Evolutionary conservation across 2,329 filamentous ascomycete species (phyloP).

Genomic region (Ceratocystis papillata): DNA sequence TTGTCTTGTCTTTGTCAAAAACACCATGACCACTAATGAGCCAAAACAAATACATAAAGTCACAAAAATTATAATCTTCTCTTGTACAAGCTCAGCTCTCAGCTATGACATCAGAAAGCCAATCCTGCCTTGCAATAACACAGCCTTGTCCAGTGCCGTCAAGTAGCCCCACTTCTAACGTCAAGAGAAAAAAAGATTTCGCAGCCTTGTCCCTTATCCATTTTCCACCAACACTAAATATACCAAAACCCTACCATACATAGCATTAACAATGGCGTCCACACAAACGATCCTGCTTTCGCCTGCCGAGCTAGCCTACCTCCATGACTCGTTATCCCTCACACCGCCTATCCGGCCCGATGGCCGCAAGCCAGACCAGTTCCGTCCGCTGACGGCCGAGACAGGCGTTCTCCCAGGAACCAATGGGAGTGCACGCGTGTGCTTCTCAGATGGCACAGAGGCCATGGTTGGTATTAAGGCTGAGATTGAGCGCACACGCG

Average conservation of each 20-base stretch:
- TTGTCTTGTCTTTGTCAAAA: neutral
- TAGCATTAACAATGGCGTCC: slow-evolving; percentile 41
- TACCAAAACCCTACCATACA: neutral
- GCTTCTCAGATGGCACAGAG: slow-evolving; percentile 90
- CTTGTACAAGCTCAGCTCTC: slow-evolving; percentile 1
- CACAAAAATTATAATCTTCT: neutral
- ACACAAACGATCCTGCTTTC: slow-evolving; percentile 68
- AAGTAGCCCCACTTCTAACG: slow-evolving; percentile 17
- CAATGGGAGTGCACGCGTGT: slow-evolving; percentile 86
- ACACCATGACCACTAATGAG: neutral
- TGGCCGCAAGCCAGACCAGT: slow-evolving; percentile 69
- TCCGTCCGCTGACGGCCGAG: slow-evolving; percentile 83
- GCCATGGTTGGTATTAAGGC: slow-evolving; percentile 93
- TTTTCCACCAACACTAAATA: neutral
- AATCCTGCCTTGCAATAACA: neutral
- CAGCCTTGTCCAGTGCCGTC: slow-evolving; percentile 16
- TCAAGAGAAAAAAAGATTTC: slow-evolving; percentile 21
- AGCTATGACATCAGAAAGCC: slow-evolving; percentile 13
- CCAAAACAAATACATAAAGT: neutral
- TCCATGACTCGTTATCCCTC: slow-evolving; percentile 75
- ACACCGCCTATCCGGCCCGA: slow-evolving; percentile 81
- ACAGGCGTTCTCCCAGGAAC: slow-evolving; percentile 78
- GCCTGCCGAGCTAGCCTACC: slow-evolving; percentile 90
- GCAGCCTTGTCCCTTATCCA: slow-evolving; percentile 15
- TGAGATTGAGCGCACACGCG: slow-evolving; percentile 67